Evolutionary conservation across 2,329 filamentous ascomycete species (phyloP).

Genomic region (Cytospora leucostoma): DNA sequence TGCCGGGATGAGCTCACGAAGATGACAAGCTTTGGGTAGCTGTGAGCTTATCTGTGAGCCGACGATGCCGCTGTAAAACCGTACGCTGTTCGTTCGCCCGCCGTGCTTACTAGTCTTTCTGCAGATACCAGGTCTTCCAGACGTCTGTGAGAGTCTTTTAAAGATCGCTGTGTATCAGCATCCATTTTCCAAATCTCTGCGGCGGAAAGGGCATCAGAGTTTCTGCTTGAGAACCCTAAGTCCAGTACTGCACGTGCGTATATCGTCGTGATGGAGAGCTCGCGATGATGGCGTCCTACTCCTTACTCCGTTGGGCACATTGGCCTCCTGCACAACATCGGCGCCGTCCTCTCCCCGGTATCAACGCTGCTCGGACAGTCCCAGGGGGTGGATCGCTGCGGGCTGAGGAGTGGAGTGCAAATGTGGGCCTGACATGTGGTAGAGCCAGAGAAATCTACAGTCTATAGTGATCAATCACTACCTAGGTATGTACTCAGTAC

Average conservation of each 20-base stretch:
- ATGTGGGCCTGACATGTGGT: conserved; percentile 12
- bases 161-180: too few species aligned
- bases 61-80: too few species aligned
- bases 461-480: background rate
- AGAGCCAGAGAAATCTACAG: conserved; percentile 1
- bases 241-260: background rate
- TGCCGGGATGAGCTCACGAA: background rate
- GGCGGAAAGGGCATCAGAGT: too few species aligned
- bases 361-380: conserved; percentile 4
- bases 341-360: conserved; percentile 6
- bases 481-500: background rate
- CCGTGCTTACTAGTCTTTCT: too few species aligned
- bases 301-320: conserved; percentile 14
- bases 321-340: conserved; percentile 14
- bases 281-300: conserved; percentile 12
- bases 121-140: too few species aligned
- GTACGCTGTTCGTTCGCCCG: too few species aligned
- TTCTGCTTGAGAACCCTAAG: too few species aligned
- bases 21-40: background rate
- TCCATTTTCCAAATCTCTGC: too few species aligned
- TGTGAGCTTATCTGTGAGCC: background rate
- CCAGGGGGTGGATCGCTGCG: conserved; percentile 5
- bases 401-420: conserved; percentile 15
- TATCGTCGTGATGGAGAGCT: conserved; percentile 4
- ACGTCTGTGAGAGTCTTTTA: too few species aligned